These are phyloP conservation scores for Candida sanyiensis DNA, from an alignment of 805 yeast species.

Conservation along the genomic window DNA sequence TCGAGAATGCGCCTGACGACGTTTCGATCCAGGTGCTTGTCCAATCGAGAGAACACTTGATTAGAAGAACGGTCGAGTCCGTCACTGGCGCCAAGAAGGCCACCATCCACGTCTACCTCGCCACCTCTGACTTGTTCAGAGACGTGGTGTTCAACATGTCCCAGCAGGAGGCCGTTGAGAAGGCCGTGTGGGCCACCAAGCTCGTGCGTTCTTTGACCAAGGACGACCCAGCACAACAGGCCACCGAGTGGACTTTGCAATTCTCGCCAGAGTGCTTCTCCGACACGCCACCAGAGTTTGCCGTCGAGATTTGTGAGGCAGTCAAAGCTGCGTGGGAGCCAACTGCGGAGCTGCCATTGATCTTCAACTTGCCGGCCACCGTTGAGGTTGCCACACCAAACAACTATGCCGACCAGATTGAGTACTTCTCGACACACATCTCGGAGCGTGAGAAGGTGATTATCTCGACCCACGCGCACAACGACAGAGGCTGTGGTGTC, in stretches of 20 bases:
- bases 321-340: constrained; percentile 79
- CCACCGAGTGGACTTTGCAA: constrained; percentile 65
- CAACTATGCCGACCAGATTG: constrained; percentile 75
- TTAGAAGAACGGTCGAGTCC: constrained; percentile 69
- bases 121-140: constrained; percentile 70
- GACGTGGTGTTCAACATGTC: constrained; percentile 73
- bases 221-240: constrained; percentile 61
- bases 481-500: constrained; percentile 80
- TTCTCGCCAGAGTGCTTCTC: constrained; percentile 77
- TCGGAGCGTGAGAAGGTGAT: constrained; percentile 66
- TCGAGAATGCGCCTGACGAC: constrained; percentile 71
- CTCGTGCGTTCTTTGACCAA: constrained; percentile 64
- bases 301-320: constrained; percentile 73
- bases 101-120: constrained; percentile 65
- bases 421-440: constrained; percentile 63
- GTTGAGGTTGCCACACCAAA: constrained; percentile 75
- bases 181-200: constrained; percentile 67
- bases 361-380: constrained; percentile 76
- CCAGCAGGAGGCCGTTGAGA: constrained; percentile 57
- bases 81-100: constrained; percentile 70
- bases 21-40: constrained; percentile 69
- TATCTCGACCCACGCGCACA: constrained; percentile 70
- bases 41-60: constrained; percentile 70
- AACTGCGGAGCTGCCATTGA: constrained; percentile 64
- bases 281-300: constrained; percentile 69